Percentiles rank a stretch among this genome's conserved stretches.
Evolutionary conservation across 768 basidiomycete genomes (phyloP).

Genomic region (Podaxis mareebaensis): DNA sequence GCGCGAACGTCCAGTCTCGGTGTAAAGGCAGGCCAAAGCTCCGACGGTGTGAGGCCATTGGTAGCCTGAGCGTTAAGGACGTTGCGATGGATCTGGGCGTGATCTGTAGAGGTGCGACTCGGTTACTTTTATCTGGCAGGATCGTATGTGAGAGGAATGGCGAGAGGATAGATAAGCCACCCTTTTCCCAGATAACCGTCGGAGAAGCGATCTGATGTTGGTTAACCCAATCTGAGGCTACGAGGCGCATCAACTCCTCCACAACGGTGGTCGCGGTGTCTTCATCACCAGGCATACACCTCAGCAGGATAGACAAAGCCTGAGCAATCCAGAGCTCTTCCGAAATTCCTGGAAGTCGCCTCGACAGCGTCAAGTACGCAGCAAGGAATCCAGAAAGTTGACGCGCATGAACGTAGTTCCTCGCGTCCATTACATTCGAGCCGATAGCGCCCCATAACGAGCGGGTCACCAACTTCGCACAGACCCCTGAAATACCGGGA

Average conservation of each 20-base stretch:
- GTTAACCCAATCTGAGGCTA: slow-evolving; percentile 44
- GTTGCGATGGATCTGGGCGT: slow-evolving; percentile 57
- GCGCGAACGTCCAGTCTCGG: slow-evolving; percentile 67
- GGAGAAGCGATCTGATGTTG: slow-evolving; percentile 38
- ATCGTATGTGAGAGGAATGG: slow-evolving; percentile 62
- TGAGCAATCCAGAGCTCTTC: slow-evolving; percentile 68
- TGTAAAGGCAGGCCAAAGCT: slow-evolving; percentile 47
- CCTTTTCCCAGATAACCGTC: slow-evolving; percentile 47
- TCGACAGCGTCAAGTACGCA: slow-evolving; percentile 59
- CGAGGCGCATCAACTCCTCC: slow-evolving; percentile 33
- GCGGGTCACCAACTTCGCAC: slow-evolving; percentile 50
- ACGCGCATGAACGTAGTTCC: slow-evolving; percentile 41
- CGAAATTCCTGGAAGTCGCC: slow-evolving; percentile 53
- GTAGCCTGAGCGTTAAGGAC: slow-evolving; percentile 56
- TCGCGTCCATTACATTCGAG: slow-evolving; percentile 22
- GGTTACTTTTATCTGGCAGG: slow-evolving; percentile 37
- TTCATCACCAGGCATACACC: slow-evolving; percentile 77
- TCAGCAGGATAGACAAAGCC: slow-evolving; percentile 53
- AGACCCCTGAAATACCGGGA: slow-evolving; percentile 50
- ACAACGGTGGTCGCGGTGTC: slow-evolving; percentile 47
- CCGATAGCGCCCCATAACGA: slow-evolving; percentile 47
- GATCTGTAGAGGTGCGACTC: slow-evolving; percentile 51
- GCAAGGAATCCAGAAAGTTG: slow-evolving; percentile 56
- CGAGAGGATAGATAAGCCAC: slow-evolving; percentile 48
- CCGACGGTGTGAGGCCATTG: slow-evolving; percentile 26